Evolutionary conservation across 345 rosid species (phyloP).

Genomic region (Gynandropsis gynandra): DNA sequence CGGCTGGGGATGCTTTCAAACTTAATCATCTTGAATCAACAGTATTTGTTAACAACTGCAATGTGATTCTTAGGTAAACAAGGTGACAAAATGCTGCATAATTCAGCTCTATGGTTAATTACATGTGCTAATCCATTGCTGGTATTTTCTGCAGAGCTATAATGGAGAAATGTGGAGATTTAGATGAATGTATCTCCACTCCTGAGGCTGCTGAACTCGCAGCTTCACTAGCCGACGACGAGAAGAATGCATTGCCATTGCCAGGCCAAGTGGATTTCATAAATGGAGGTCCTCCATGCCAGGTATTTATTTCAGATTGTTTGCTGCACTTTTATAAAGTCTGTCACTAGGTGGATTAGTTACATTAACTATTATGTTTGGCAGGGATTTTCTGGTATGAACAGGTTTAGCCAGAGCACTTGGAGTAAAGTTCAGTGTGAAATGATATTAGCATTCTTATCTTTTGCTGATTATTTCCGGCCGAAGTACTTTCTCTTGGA

Average conservation of each 20-base stretch:
- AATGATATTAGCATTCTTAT: constrained; percentile 45
- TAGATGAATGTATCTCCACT: constrained; percentile 76
- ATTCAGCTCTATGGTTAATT: background rate
- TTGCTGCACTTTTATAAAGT: background rate
- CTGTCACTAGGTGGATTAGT: background rate
- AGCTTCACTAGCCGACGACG: constrained; percentile 31
- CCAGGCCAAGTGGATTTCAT: constrained; percentile 88
- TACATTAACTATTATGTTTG: constrained; percentile 10
- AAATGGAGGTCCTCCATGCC: constrained; percentile 97
- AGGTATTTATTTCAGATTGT: constrained; percentile 34
- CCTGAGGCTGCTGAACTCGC: constrained; percentile 52
- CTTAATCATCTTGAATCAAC: constrained; percentile 59
- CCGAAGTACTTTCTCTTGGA: constrained; percentile 86
- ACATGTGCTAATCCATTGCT: constrained; percentile 12
- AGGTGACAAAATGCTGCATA: background rate
- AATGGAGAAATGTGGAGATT: constrained; percentile 71
- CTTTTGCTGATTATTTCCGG: constrained; percentile 80
- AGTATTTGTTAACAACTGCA: constrained; percentile 70
- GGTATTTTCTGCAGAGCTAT: constrained; percentile 47
- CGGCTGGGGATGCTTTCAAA: constrained; percentile 75
- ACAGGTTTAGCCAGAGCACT: constrained; percentile 57
- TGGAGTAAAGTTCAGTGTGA: constrained; percentile 84
- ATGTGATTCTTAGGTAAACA: constrained; percentile 66
- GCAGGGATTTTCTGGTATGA: constrained; percentile 94
- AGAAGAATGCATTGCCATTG: constrained; percentile 31